phyloP scores from a whole-genome alignment of 1,284 basidiomycete species.

The Laetiporus sulphureus region DNA sequence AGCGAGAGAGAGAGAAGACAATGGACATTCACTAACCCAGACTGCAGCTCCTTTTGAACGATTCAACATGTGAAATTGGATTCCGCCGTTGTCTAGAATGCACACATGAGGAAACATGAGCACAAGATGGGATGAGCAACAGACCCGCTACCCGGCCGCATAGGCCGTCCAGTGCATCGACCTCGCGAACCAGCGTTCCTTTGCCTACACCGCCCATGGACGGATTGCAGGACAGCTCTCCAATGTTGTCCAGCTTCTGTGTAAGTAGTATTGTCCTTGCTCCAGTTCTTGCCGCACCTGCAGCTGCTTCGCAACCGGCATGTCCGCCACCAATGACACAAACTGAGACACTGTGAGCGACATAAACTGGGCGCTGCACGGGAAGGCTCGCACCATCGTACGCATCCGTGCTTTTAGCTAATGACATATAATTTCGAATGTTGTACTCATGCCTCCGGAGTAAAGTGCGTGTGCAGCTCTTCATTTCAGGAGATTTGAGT shows the following conservation, averaged over 20 bases:
- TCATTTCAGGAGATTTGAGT: conserved; percentile 4
- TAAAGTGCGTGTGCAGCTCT: background rate
- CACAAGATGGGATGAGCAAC: conserved; percentile 13
- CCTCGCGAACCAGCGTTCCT: conserved; percentile 81
- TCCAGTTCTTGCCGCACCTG: conserved; percentile 77
- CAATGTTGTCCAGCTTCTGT: conserved; percentile 73
- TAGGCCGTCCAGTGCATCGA: conserved; percentile 82
- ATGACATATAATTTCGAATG: conserved; percentile 13
- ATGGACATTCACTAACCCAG: conserved; percentile 47
- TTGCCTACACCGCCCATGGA: conserved; percentile 87
- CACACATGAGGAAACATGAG: background rate
- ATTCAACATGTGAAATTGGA: conserved; percentile 85
- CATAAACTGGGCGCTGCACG: background rate
- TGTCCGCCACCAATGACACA: conserved; percentile 90
- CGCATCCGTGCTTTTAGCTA: conserved; percentile 8
- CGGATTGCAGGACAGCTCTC: conserved; percentile 88
- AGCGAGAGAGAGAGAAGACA: background rate
- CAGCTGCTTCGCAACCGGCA: conserved; percentile 87
- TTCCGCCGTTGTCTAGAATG: conserved; percentile 71
- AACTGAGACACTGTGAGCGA: conserved; percentile 34
- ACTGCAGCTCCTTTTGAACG: conserved; percentile 83
- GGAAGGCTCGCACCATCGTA: conserved; percentile 21
- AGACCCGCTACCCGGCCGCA: conserved; percentile 71
- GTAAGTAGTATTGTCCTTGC: conserved; percentile 79
- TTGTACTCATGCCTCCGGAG: background rate